Base-by-base conservation (phyloP, 225 moss, liverwort and hornwort genomes). In the Pseudisothecium myosuroides region DNA sequence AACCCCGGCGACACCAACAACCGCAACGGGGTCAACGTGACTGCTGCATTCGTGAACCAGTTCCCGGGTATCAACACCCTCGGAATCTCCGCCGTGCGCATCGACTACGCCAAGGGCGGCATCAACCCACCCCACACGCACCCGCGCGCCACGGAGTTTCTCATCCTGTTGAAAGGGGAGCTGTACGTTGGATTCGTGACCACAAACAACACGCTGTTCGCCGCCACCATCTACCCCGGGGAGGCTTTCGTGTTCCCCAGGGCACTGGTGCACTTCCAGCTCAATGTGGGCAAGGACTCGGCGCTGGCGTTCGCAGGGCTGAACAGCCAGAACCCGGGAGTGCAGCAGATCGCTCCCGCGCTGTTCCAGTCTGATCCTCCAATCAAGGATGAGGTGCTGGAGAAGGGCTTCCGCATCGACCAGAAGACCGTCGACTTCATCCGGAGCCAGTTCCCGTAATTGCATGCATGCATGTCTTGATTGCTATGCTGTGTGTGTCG, bases 51-150 rank as follows among this genome's bases (percentile, higher is more conserved):
- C 63, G 91, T 89, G 16, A 0, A 9, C 27, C 75, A 91, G 52
- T 91, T 95, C 85, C 29, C 84, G 6, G 94, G 91, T 12, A 37
- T 96, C 37, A 90, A 85, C n/a, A 93, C 93, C 20, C 86, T 95
- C 7, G 94, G 93, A 15, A 92, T 94, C 73, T 83, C 90, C 63
- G 87, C 90, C 5, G 89, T 22, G 37, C 94, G 86, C 86, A 90
- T 95, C 80, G 87, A 91, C 81, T 85, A 19, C 17, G 94, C 61
- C 52, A 17, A 62, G 26, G 91, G 92, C 21, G 91, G 91, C 83
- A 89, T 91, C 89, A 91, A 91, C 66, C 89, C 92, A 7, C 80
- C 87, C 2, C 91, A 93, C 82, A 86, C 20, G 10, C 92, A 93
- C 83, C 92, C 91, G 19, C 87, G 91, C 37, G 92, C 91, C 68